phyloP scores from a whole-genome alignment of 345 rosid species.

The Eucalyptus decipiens region DNA sequence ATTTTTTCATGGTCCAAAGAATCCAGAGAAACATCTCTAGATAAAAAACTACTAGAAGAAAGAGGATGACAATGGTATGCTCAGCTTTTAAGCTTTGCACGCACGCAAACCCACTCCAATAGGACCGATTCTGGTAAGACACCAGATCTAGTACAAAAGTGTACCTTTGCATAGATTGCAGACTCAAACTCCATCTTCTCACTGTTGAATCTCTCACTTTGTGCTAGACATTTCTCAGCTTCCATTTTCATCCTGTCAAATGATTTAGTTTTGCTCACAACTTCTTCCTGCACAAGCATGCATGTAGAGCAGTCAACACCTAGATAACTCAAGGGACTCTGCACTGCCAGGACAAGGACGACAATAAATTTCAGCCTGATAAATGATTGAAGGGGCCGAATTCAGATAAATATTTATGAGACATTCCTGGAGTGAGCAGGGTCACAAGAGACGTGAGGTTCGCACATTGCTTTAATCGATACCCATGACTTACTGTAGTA shows the following conservation, averaged over 20 bases:
- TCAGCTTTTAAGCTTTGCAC: neutral
- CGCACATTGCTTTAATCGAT: neutral
- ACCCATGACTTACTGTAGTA: neutral
- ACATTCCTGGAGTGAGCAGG: neutral
- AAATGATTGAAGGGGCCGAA: neutral
- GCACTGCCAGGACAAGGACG: neutral
- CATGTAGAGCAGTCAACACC: neutral
- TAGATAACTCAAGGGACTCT: neutral
- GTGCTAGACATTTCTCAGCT: conserved; percentile 74
- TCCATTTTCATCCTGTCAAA: conserved; percentile 54
- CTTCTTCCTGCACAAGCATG: conserved; percentile 37
- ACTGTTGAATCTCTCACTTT: conserved; percentile 42
- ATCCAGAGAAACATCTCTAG: neutral
- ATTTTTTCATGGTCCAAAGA: neutral
- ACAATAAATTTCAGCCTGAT: neutral
- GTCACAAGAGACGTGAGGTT: neutral
- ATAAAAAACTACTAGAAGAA: neutral
- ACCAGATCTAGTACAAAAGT: neutral
- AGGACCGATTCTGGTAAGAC: neutral
- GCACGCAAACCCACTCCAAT: neutral
- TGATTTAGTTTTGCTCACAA: conserved; percentile 49
- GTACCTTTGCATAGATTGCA: conserved; percentile 67
- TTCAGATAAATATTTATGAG: neutral
- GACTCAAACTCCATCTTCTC: conserved; percentile 68
- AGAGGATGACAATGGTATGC: neutral